phyloP scores from a whole-genome alignment of 208 protist species.

The Naegleria lovaniensis region DNA sequence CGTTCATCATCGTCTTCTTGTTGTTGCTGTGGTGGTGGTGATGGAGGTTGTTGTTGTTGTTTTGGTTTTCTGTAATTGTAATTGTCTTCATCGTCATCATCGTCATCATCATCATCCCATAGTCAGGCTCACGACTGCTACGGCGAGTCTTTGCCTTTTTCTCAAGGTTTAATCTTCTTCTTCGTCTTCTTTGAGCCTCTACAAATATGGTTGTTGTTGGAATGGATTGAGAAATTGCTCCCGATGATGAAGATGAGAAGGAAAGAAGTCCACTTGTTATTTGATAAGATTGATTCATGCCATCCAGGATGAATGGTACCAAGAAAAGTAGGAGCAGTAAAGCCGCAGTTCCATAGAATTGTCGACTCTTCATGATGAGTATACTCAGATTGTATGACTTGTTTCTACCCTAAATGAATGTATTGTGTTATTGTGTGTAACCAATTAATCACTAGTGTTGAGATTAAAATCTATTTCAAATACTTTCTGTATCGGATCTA shows the following conservation, averaged over 20 bases:
- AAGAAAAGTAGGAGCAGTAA: not conserved
- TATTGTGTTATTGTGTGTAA: no score
- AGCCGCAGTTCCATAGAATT: no score
- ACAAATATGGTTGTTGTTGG: not conserved
- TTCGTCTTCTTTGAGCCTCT: not conserved
- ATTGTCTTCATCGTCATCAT: not conserved
- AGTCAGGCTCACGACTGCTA: not conserved
- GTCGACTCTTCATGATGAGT: no score
- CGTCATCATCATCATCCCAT: not conserved
- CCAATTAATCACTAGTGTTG: no score
- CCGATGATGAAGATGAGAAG: not conserved
- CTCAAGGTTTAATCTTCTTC: not conserved
- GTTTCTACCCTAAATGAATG: no score
- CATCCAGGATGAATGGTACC: not conserved
- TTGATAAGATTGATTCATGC: not conserved
- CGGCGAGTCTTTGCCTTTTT: not conserved
- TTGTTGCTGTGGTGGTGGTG: not conserved
- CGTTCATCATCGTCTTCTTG: not conserved
- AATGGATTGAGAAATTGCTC: not conserved
- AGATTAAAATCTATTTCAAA: no score
- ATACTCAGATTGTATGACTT: no score
- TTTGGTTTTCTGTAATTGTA: not conserved
- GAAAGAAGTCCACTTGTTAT: not conserved
- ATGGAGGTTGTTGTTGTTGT: not conserved
- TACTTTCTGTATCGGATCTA: no score